Conservation (phyloP, 495 filamentous ascomycete genomes). For the Acidomyces sp. region DNA sequence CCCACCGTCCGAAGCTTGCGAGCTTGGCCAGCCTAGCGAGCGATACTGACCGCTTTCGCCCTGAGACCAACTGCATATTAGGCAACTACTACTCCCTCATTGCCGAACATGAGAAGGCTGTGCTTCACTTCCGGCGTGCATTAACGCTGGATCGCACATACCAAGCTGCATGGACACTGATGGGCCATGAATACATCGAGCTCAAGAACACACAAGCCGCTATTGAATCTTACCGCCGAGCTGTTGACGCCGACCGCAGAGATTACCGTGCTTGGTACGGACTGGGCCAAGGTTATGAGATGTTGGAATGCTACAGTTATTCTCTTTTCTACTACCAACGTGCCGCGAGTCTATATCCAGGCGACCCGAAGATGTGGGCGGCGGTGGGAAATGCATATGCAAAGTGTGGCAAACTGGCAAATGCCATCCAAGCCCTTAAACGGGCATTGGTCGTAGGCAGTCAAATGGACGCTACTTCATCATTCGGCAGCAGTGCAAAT, state of each 20-base stretch:
- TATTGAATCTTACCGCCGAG: constrained; percentile 91
- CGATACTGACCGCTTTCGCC: constrained; percentile 85
- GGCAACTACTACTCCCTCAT: constrained; percentile 94
- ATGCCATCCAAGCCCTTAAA: constrained; percentile 90
- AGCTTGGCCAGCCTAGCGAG: constrained; percentile 85
- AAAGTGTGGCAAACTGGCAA: constrained; percentile 65
- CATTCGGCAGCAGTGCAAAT: constrained; percentile 20
- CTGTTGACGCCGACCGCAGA: constrained; percentile 89
- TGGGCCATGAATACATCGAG: constrained; percentile 99
- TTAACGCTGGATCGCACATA: constrained; percentile 88
- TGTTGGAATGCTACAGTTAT: constrained; percentile 95
- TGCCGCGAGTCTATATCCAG: constrained; percentile 76
- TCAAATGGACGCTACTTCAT: constrained; percentile 51
- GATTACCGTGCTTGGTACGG: constrained; percentile 99
- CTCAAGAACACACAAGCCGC: constrained; percentile 98
- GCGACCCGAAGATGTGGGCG: constrained; percentile 97
- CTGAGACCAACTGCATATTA: constrained; percentile 91
- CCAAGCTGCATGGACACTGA: constrained; percentile 91
- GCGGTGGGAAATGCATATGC: constrained; percentile 84
- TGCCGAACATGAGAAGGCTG: constrained; percentile 92
- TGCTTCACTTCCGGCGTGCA: constrained; percentile 93
- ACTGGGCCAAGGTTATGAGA: constrained; percentile 90
- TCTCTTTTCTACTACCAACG: constrained; percentile 96
- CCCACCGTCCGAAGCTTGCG: constrained; percentile 69
- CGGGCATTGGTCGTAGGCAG: constrained; percentile 73